Conservation (phyloP, 768 basidiomycete species). For the Sutorius australiensis region DNA sequence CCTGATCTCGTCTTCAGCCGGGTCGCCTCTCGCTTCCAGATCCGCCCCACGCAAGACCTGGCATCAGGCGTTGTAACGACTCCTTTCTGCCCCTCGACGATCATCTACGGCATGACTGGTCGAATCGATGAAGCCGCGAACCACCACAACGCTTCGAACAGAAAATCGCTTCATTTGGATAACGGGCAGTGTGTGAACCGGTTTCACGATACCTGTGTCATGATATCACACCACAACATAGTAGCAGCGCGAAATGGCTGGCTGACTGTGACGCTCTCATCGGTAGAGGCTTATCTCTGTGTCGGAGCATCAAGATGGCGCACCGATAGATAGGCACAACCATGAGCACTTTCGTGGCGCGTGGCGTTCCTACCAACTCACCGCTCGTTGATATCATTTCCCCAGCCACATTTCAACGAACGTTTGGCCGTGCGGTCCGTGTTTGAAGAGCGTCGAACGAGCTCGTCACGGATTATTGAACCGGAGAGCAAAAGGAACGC, state of each 20-base stretch:
- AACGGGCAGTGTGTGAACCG: not conserved
- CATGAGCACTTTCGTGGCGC: not conserved
- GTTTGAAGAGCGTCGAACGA: too few species aligned
- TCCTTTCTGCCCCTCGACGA: not conserved
- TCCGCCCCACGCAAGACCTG: not conserved
- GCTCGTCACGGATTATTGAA: too few species aligned
- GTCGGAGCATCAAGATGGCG: conserved; percentile 11
- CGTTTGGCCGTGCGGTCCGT: not conserved
- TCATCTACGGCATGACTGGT: not conserved
- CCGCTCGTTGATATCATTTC: not conserved
- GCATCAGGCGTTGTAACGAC: not conserved
- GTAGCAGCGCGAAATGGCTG: too few species aligned
- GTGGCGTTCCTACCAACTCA: not conserved
- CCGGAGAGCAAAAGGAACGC: not conserved
- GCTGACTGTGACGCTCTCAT: not conserved
- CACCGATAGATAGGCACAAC: conserved; percentile 4
- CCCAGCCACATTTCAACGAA: not conserved
- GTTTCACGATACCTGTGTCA: not conserved
- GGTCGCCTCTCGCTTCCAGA: conserved; percentile 1
- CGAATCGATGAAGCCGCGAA: not conserved
- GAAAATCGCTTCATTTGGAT: conserved; percentile 1
- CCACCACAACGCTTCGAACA: not conserved
- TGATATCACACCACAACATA: too few species aligned
- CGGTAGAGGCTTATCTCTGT: conserved; percentile 4
- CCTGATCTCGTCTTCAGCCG: not conserved